Base-by-base conservation (phyloP, 345 rosid species). In the Pistacia vera region DNA sequence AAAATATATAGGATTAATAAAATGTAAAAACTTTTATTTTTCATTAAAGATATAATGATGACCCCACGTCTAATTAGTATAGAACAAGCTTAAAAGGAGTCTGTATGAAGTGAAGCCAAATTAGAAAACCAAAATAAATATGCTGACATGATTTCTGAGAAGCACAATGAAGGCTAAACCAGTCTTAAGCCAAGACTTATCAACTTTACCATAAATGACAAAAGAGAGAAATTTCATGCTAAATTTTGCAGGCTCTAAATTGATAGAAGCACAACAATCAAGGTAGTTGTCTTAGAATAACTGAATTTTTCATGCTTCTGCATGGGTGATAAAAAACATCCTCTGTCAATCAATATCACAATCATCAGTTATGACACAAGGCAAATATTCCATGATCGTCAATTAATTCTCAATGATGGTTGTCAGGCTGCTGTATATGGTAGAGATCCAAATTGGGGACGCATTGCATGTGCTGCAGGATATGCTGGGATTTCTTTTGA, bases 361-460 rank as follows among this genome's bases (percentile, higher is more conserved):
- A 41, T 44, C 33, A 60, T 58, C 1, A 56, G 44, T n/a, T 6
- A 1, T 41, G 36, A 57, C 28, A 46, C 22, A 44, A 10, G 25
- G 4, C 44, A 13, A 13, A 72, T 17, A 48, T 48, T n/a, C n/a
- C n/a, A n/a, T n/a, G n/a, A n/a, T n/a, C n/a, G 73, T 36, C 73
- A 69, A 83, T 77, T 76, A 52, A 16, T 13, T 65, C 61, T 44
- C 49, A 41, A n/a, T 74, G 65, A 66, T 83, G 66, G 66, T 49
- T 79, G 55, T 62, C 78, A 95, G 98, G 97, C 98, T 73, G 99
- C 98, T 11, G 90, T 93, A 13, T 95, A 92, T 55, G 98, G 97
- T 8, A 92, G 97, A 90, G 98, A 96, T 85, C 98, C 98, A 6
- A 91, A 96, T 75, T 92, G 97, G 99, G 98, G 99, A 52, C 89